Base-by-base conservation (phyloP, 179 eudicot species). In the Corrigiola litoralis region DNA sequence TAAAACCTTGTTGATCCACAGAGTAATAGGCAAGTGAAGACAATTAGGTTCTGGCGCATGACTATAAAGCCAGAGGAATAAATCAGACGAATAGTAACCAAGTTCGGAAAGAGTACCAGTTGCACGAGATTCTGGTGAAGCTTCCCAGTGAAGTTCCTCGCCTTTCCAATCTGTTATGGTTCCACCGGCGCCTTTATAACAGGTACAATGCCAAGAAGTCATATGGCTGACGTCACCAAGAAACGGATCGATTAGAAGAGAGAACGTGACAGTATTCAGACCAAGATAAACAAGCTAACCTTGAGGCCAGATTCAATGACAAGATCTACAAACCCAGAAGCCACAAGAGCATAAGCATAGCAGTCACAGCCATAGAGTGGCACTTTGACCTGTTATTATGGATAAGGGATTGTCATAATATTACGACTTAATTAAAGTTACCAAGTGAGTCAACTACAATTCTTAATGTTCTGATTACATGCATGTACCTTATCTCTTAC, bases 361-460 rank as follows among this genome's bases (percentile, higher is more conserved):
- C 97, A 94, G 74, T 94, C 99, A 38, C 99, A 90, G 46, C 99
- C 97, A 74, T 88, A 94, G 5, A 90, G 77, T 17, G 99, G 97
- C 24, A 86, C 92, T 74, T 94, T 94, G 25, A 94, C 99, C 97
- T 94, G 72, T 58, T 28, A 29, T 53, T 8, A 6, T 13, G 17
- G 13, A 20, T 21, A 48, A 51, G 56, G 41, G 73, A 75, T 18
- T 41, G 25, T 4, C 49, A 23, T 20, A 25, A 12, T 36, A 21
- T 17, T 46, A 46, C 7, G 21, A 23, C 2, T 48, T 20, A 21
- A 14, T 12, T 20, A 48, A 2, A 6, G 53, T 48, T 48, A 48
- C n/a, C n/a, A n/a, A n/a, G n/a, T n/a, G n/a, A n/a, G n/a, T n/a
- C n/a, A n/a, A n/a, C n/a, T n/a, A n/a, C n/a, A n/a, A n/a, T n/a